These are phyloP conservation scores for Anisodus tanguticus DNA, from an alignment of 257 asterid species.

Conservation along the genomic window DNA sequence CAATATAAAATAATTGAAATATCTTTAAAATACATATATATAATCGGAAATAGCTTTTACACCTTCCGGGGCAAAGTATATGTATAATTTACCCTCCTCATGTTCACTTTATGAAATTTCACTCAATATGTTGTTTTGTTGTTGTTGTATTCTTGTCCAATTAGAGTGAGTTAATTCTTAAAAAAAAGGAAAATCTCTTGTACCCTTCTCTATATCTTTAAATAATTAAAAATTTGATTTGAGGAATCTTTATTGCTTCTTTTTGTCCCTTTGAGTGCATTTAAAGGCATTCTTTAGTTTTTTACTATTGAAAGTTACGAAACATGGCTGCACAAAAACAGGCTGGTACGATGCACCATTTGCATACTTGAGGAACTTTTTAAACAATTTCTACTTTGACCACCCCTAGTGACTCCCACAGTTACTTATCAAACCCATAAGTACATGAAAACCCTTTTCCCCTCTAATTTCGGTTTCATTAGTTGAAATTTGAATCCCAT, in stretches of 20 bases:
- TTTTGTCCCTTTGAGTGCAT: slow-evolving; percentile 25
- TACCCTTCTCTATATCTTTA: neutral
- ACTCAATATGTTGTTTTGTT: too few species aligned
- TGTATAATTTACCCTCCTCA: too few species aligned
- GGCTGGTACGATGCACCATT: slow-evolving; percentile 1
- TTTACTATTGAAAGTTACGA: neutral
- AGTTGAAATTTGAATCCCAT: neutral
- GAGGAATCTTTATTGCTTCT: neutral
- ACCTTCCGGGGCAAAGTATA: too few species aligned
- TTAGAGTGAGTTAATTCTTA: neutral
- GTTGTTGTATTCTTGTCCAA: neutral
- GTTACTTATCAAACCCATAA: neutral
- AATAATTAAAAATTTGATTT: neutral
- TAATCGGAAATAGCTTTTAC: too few species aligned
- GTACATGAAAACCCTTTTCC: neutral
- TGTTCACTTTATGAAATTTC: too few species aligned
- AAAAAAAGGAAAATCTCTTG: neutral
- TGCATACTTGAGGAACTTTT: neutral
- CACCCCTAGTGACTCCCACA: neutral
- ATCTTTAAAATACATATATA: too few species aligned
- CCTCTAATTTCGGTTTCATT: neutral
- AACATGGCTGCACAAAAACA: neutral
- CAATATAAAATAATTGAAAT: neutral
- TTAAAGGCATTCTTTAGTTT: slow-evolving; percentile 17
- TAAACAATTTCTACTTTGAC: neutral